These are phyloP conservation scores for Fraxinus albicans DNA, from an alignment of 305 asterid genomes.

Conservation along the genomic window DNA sequence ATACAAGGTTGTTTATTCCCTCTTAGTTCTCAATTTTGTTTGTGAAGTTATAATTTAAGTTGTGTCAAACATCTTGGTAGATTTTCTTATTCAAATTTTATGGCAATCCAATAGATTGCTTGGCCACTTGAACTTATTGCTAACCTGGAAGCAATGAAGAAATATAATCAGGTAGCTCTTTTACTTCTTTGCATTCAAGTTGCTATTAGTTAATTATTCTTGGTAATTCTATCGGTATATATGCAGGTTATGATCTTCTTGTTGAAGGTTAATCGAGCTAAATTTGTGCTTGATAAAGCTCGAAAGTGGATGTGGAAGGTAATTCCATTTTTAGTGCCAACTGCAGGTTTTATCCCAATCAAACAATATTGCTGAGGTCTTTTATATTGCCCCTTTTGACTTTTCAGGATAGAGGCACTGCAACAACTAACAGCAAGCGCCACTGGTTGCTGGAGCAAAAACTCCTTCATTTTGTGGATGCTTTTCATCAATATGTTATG, in stretches of 20 bases:
- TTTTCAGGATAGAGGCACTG: conserved; percentile 69
- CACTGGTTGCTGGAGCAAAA: conserved; percentile 95
- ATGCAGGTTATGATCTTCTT: conserved; percentile 90
- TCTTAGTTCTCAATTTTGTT: conserved; percentile 17
- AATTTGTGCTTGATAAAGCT: conserved; percentile 88
- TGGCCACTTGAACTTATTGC: conserved; percentile 99
- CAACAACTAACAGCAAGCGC: conserved; percentile 63
- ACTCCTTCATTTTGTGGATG: conserved; percentile 94
- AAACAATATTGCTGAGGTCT: conserved; percentile 12
- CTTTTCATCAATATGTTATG: conserved; percentile 98
- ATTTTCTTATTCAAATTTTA: conserved; percentile 9
- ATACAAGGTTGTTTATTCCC: conserved; percentile 57
- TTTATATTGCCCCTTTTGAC: conserved; percentile 19
- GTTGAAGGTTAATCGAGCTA: conserved; percentile 92
- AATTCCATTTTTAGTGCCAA: conserved; percentile 2
- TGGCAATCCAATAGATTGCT: conserved; percentile 56
- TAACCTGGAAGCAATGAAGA: conserved; percentile 82
- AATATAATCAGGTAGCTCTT: conserved; percentile 82
- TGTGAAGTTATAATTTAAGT: conserved; percentile 2
- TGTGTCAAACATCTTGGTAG: conserved; percentile 9
- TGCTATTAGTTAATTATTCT: conserved; percentile 3
- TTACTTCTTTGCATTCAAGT: conserved; percentile 13
- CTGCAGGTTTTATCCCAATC: conserved; percentile 6
- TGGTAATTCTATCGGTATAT: conserved; percentile 23
- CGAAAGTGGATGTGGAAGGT: conserved; percentile 99